Conservation (phyloP, 192 early-diverging fungal genomes). For the Entrophospora sp. region DNA sequence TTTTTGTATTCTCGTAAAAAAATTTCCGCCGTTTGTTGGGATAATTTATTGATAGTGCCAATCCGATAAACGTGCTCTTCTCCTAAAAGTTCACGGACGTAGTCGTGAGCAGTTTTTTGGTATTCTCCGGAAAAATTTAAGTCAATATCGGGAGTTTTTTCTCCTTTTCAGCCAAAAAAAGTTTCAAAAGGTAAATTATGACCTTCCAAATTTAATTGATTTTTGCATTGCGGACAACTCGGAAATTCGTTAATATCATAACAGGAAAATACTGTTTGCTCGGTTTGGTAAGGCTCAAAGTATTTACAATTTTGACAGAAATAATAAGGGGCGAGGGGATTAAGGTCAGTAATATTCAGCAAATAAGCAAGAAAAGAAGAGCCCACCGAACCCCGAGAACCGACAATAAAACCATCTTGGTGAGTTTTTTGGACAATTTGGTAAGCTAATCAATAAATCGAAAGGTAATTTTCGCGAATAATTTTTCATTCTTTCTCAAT, state of each 20-base stretch:
- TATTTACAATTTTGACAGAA: background rate
- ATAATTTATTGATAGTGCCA: background rate
- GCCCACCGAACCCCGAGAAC: background rate
- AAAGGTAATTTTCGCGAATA: background rate
- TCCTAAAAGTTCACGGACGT: background rate
- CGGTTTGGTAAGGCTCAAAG: background rate
- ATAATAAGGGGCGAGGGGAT: background rate
- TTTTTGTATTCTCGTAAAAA: background rate
- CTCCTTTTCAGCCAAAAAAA: slow-evolving; percentile 1
- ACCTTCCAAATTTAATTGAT: background rate
- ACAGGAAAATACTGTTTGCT: background rate
- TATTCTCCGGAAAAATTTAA: slow-evolving; percentile 1
- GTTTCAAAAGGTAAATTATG: slow-evolving; percentile 2
- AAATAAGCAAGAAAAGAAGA: slow-evolving; percentile 2
- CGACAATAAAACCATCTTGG: background rate
- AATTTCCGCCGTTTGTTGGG: background rate
- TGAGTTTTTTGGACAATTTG: background rate
- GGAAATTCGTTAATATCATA: background rate
- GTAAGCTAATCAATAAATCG: background rate
- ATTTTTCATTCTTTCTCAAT: slow-evolving; percentile 3
- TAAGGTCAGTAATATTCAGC: background rate
- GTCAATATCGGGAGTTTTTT: slow-evolving; percentile 5
- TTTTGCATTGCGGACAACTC: background rate
- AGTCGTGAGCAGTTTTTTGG: background rate
- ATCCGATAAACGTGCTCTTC: background rate